Percentiles rank a stretch among this genome's conserved stretches.
Evolutionary conservation across 2,329 filamentous ascomycete species (phyloP).

Genomic region (Aureobasidium sp.): DNA sequence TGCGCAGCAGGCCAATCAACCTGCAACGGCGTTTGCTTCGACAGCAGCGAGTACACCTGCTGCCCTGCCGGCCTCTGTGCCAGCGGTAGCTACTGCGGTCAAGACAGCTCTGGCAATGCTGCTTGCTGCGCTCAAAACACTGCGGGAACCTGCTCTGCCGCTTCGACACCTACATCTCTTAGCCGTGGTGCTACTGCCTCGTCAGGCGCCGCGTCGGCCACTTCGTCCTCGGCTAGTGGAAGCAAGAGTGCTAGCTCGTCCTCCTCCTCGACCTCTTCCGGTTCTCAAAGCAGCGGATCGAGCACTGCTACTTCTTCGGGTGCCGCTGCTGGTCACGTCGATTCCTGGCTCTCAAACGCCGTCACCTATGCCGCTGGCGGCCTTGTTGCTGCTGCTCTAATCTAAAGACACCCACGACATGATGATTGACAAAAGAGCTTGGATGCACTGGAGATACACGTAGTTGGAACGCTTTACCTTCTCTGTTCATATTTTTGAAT

Average conservation of each 20-base stretch:
- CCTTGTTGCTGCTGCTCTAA: constrained; percentile 1
- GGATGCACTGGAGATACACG: neutral
- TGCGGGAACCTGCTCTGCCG: constrained; percentile 8
- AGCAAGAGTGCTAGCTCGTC: neutral
- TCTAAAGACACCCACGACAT: neutral
- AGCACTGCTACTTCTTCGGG: constrained; percentile 9
- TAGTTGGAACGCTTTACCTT: neutral
- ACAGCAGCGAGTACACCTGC: constrained; percentile 3
- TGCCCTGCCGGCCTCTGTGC: constrained; percentile 7
- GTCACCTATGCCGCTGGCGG: constrained; percentile 8
- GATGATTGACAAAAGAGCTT: neutral
- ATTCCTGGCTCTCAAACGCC: constrained; percentile 8
- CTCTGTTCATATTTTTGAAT: constrained; percentile 1
- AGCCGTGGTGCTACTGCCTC: constrained; percentile 5
- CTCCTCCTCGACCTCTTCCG: neutral
- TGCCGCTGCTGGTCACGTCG: constrained; percentile 1
- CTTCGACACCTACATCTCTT: constrained; percentile 7
- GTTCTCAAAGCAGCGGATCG: neutral
- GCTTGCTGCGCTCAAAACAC: constrained; percentile 12
- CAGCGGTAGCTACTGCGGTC: constrained; percentile 8
- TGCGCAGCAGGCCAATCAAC: constrained; percentile 6
- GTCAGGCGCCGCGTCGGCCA: neutral
- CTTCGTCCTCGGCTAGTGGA: neutral
- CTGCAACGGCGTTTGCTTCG: constrained; percentile 11
- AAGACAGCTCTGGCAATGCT: constrained; percentile 4